A percentile compares a stretch with the other conserved stretches of the same genome.
Conservation (phyloP, 768 basidiomycete genomes). For the Macrolepiota dolichaula region DNA sequence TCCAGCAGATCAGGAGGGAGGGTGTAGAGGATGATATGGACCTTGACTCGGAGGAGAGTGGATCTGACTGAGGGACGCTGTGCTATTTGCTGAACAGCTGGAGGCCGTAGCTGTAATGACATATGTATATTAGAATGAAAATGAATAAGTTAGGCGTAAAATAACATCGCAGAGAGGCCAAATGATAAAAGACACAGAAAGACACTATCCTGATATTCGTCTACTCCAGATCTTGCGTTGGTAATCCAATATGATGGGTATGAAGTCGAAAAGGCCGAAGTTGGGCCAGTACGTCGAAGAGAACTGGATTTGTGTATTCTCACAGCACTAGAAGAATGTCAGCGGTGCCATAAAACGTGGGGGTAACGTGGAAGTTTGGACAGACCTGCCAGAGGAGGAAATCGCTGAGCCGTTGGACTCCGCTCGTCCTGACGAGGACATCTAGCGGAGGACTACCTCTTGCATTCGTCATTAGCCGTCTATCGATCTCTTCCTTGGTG, state of each 20-base stretch:
- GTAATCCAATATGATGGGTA: conserved; percentile 85
- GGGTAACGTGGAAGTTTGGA: background rate
- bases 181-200: background rate
- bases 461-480: conserved; percentile 61
- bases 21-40: conserved; percentile 37
- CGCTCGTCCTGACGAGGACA: conserved; percentile 87
- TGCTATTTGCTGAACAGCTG: background rate
- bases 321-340: conserved; percentile 54
- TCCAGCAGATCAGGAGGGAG: conserved; percentile 62
- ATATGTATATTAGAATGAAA: background rate
- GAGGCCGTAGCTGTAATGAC: background rate
- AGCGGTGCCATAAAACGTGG: background rate
- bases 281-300: conserved; percentile 87
- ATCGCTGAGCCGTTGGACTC: conserved; percentile 85
- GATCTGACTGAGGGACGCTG: conserved; percentile 10
- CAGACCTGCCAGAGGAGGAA: conserved; percentile 95
- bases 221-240: conserved; percentile 71
- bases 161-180: background rate
- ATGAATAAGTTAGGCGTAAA: background rate
- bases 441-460: conserved; percentile 80
- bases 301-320: conserved; percentile 87
- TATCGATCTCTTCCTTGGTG: conserved; percentile 65
- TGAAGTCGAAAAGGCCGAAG: conserved; percentile 81
- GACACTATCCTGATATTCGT: conserved; percentile 9
- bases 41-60: conserved; percentile 34